A percentile compares a stretch with the other conserved stretches of the same genome.
These are phyloP conservation scores for Plectosphaerella plurivora DNA, from an alignment of 2,329 filamentous ascomycete genomes.

Conservation along the genomic window DNA sequence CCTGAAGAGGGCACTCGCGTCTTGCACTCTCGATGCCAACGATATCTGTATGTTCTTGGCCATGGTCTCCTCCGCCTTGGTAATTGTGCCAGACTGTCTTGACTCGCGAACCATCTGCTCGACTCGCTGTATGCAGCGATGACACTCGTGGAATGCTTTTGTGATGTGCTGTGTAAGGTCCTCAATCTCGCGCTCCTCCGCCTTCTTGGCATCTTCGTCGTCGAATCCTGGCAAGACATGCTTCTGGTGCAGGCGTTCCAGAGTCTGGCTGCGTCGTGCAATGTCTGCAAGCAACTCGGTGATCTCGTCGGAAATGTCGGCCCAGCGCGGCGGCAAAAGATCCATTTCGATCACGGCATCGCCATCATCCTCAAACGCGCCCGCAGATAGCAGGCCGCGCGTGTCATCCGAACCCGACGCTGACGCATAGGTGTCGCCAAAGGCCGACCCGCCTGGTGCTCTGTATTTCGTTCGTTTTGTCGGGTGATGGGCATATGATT, in stretches of 20 bases:
- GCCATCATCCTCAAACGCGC: constrained; percentile 77
- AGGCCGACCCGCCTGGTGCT: constrained; percentile 49
- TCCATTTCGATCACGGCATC: constrained; percentile 99
- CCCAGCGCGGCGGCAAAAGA: constrained; percentile 88
- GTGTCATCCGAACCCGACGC: constrained; percentile 43
- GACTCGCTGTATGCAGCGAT: constrained; percentile 81
- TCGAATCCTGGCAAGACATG: constrained; percentile 96
- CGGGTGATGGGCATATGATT: constrained; percentile 95
- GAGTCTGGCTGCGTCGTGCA: constrained; percentile 73
- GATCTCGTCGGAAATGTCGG: constrained; percentile 91
- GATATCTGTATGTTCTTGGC: constrained; percentile 93
- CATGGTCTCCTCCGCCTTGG: constrained; percentile 87
- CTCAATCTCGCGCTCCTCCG: constrained; percentile 89
- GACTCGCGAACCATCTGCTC: constrained; percentile 83
- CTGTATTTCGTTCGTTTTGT: constrained; percentile 74
- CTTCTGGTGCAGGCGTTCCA: constrained; percentile 94
- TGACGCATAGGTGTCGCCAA: constrained; percentile 35
- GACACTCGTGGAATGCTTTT: constrained; percentile 81
- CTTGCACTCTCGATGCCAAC: constrained; percentile 81
- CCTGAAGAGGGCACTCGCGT: constrained; percentile 84
- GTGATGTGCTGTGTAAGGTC: constrained; percentile 87
- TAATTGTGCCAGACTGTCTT: constrained; percentile 66
- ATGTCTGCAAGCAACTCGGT: constrained; percentile 77
- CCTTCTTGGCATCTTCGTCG: constrained; percentile 82
- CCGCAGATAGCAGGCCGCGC: constrained; percentile 78